Conservation (phyloP, 2,329 filamentous ascomycete genomes). For the Allantophomopsis lycopodina region DNA sequence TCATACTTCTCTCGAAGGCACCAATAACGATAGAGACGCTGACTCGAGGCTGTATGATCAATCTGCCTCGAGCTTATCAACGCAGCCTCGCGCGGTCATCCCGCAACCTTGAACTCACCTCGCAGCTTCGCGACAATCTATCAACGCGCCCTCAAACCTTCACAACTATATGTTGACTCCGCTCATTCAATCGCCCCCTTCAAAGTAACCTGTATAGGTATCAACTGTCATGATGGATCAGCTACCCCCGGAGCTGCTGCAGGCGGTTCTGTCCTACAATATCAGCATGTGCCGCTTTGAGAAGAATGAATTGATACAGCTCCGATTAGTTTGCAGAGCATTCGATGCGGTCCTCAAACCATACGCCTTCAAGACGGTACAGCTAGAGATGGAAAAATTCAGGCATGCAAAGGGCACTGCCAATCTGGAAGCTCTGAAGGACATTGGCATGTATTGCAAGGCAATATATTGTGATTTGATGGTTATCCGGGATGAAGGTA, state of each 20-base stretch:
- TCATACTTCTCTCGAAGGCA: no score
- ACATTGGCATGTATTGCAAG: constrained; percentile 31
- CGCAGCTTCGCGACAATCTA: no score
- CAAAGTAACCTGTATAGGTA: no score
- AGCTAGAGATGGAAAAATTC: constrained; percentile 34
- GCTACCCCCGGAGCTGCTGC: constrained; percentile 32
- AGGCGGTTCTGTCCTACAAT: constrained; percentile 29
- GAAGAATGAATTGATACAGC: constrained; percentile 29
- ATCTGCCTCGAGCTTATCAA: no score
- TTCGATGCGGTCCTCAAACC: constrained; percentile 33
- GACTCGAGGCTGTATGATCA: no score
- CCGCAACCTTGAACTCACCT: no score
- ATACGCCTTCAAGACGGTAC: constrained; percentile 30
- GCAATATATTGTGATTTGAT: constrained; percentile 37
- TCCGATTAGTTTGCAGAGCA: constrained; percentile 33
- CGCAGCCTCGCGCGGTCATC: no score
- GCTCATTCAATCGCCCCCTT: no score
- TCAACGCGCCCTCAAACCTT: no score
- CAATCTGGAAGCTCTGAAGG: constrained; percentile 26
- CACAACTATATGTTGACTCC: no score
- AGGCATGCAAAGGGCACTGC: constrained; percentile 19
- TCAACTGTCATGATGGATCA: constrained; percentile 22
- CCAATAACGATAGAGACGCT: no score
- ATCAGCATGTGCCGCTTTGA: constrained; percentile 21
- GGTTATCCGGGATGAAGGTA: constrained; percentile 36